Conservation (phyloP, 257 asterid species). For the Solanum chilense region DNA sequence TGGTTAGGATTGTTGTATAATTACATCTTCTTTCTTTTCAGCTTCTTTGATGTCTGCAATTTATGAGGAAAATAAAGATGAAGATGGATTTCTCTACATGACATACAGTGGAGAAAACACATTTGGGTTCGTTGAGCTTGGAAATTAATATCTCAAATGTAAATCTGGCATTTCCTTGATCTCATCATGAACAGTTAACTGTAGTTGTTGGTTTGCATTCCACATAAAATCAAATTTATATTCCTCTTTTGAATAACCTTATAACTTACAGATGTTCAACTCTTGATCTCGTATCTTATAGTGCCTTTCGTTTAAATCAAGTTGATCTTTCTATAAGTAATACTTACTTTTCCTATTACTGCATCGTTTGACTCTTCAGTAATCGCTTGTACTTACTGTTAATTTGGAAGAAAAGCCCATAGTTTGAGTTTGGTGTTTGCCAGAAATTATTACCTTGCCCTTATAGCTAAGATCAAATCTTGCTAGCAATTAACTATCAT, state of each 20-base stretch:
- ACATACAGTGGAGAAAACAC: constrained; percentile 83
- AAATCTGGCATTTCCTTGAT: background rate
- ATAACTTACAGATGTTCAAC: background rate
- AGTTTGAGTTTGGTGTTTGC: background rate
- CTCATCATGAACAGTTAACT: background rate
- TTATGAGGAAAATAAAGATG: constrained; percentile 75
- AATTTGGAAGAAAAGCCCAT: background rate
- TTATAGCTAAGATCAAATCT: background rate
- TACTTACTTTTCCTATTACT: background rate
- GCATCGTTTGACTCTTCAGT: background rate
- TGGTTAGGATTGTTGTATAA: background rate
- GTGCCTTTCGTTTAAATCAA: background rate
- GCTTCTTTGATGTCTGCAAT: constrained; percentile 66
- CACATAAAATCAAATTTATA: background rate
- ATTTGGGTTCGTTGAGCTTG: constrained; percentile 29
- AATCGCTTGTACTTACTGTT: background rate
- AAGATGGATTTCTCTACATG: constrained; percentile 87
- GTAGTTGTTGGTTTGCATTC: background rate
- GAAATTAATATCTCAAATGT: background rate
- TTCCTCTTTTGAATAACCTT: background rate
- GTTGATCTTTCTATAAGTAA: background rate
- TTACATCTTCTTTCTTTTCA: constrained; percentile 7
- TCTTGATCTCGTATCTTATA: background rate
- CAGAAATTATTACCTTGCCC: background rate
- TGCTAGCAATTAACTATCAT: background rate